These are phyloP conservation scores for Aspergillus latus DNA, from an alignment of 2,329 filamentous ascomycete species.

Conservation along the genomic window DNA sequence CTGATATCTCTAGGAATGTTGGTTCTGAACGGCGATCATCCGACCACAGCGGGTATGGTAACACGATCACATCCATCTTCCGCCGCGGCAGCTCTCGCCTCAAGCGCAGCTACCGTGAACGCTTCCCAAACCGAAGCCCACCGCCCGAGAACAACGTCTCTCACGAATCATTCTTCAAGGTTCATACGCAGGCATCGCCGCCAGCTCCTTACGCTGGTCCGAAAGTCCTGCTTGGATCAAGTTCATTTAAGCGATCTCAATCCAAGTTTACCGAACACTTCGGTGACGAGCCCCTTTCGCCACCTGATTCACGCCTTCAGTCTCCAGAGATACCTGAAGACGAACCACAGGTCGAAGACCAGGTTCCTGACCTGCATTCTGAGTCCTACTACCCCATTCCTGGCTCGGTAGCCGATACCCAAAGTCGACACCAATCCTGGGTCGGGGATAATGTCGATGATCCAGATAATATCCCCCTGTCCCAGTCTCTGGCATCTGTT, in stretches of 20 bases:
- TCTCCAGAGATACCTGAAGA: constrained; percentile 65
- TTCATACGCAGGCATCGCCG: constrained; percentile 53
- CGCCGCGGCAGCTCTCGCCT: constrained; percentile 60
- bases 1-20: constrained; percentile 54
- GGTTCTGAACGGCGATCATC: constrained; percentile 57
- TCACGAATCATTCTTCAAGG: constrained; percentile 74
- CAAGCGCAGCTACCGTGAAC: constrained; percentile 55
- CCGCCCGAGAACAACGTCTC: constrained; percentile 93
- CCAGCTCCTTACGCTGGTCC: constrained; percentile 38
- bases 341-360: constrained; percentile 13
- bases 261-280: constrained; percentile 92
- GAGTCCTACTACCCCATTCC: constrained; percentile 26
- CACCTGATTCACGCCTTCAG: constrained; percentile 76
- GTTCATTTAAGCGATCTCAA: constrained; percentile 72
- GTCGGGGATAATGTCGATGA: constrained; percentile 50
- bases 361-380: constrained; percentile 15
- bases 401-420: constrained; percentile 29
- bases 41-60: constrained; percentile 49
- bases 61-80: constrained; percentile 72
- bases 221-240: constrained; percentile 49
- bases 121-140: constrained; percentile 57
- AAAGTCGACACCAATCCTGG: constrained; percentile 37
- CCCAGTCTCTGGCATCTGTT: constrained; percentile 87
- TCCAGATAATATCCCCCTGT: constrained; percentile 53
- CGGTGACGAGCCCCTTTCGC: constrained; percentile 81